A percentile compares a stretch with the other conserved stretches of the same genome.
Conservation (phyloP, 257 asterid species). For the Capsicum pubescens region DNA sequence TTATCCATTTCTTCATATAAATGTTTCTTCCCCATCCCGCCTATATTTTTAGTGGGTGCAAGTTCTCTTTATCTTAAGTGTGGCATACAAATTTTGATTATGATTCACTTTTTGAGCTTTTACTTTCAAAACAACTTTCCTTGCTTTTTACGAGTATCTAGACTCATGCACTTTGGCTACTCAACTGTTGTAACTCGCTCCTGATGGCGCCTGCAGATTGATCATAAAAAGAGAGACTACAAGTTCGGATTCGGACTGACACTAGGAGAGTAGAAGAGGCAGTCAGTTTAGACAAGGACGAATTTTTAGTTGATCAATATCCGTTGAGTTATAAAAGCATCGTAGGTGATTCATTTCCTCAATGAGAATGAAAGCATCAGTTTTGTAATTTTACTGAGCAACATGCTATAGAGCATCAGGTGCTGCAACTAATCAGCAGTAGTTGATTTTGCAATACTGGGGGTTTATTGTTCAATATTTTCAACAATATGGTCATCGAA, state of each 20-base stretch:
- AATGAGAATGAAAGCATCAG: neutral
- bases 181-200: neutral
- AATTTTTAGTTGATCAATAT: neutral
- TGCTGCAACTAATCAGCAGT: neutral
- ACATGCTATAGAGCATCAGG: neutral
- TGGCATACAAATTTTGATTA: neutral
- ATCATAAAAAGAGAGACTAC: conserved; percentile 36
- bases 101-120: neutral
- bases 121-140: conserved; percentile 3
- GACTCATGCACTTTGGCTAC: neutral
- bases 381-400: neutral
- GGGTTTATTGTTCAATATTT: too few species aligned
- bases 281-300: neutral
- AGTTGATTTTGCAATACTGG: neutral
- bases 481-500: too few species aligned
- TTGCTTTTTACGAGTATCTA: conserved; percentile 6
- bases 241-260: conserved; percentile 37
- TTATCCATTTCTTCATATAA: neutral
- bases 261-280: conserved; percentile 9
- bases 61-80: neutral
- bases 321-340: neutral
- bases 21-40: neutral
- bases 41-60: neutral
- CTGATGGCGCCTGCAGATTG: conserved; percentile 29
- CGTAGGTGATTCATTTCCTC: neutral